These are phyloP conservation scores for Gnetum montanum DNA, from an alignment of 75 land plant genomes.

Conservation along the genomic window DNA sequence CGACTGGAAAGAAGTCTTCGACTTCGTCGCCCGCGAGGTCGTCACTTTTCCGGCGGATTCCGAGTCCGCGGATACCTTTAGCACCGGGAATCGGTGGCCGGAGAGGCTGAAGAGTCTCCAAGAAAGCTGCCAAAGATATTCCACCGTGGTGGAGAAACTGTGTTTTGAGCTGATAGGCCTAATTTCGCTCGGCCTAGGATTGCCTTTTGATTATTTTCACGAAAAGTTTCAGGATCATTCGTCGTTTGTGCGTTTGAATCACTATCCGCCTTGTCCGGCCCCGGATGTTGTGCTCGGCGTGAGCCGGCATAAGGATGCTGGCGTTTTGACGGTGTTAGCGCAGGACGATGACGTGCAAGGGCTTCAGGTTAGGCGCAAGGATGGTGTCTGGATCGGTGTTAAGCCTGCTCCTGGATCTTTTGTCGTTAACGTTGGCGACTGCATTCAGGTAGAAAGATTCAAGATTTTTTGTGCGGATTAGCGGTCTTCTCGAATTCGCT, in stretches of 20 bases:
- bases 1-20: slow-evolving; percentile 92
- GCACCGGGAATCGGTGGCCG: slow-evolving; percentile 53
- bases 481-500: no score
- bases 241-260: slow-evolving; percentile 30
- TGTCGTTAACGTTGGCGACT: slow-evolving; percentile 50
- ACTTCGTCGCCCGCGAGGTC: slow-evolving; percentile 19
- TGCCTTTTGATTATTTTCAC: slow-evolving; percentile 17
- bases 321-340: slow-evolving; percentile 32
- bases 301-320: slow-evolving; percentile 49
- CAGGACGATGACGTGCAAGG: slow-evolving; percentile 48
- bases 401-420: slow-evolving; percentile 23
- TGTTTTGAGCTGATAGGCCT: slow-evolving; percentile 52
- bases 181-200: slow-evolving; percentile 24
- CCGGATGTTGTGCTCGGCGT: slow-evolving; percentile 45
- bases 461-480: no score
- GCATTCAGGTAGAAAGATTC: slow-evolving; percentile 52
- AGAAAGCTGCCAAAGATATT: slow-evolving; percentile 22
- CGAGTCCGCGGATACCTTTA: slow-evolving; percentile 4
- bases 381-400: slow-evolving; percentile 41
- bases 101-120: neutral
- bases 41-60: slow-evolving; percentile 16
- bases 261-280: slow-evolving; percentile 35
- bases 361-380: slow-evolving; percentile 21
- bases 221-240: slow-evolving; percentile 6
- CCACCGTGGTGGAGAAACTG: slow-evolving; percentile 24